Conservation (phyloP, 495 filamentous ascomycete species). For the Ascobolus immersus region DNA sequence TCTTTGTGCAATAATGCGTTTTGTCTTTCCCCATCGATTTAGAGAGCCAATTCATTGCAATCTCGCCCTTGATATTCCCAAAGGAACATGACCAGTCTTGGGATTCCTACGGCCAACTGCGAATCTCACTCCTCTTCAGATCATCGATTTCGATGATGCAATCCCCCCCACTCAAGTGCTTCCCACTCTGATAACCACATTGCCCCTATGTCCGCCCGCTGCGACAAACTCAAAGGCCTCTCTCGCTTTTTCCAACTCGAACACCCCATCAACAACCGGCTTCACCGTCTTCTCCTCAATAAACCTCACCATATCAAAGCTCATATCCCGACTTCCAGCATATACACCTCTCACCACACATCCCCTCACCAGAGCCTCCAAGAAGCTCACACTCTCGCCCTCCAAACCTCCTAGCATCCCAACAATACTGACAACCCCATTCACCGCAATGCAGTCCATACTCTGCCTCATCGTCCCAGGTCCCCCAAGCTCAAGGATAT, state of each 20-base stretch:
- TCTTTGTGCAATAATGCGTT: no score
- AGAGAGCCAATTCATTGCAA: no score
- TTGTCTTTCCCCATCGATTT: no score
- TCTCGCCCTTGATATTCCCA: no score
- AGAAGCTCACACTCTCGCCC: conserved; percentile 22
- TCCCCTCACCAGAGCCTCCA: conserved; percentile 27
- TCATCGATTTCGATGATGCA: no score
- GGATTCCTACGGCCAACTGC: no score
- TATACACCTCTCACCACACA: conserved; percentile 36
- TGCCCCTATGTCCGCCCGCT: no score
- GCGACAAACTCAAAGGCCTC: conserved; percentile 26
- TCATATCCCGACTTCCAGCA: conserved; percentile 33
- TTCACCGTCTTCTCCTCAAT: conserved; percentile 42
- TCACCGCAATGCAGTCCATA: conserved; percentile 36
- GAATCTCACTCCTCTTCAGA: no score
- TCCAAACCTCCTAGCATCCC: conserved; percentile 33
- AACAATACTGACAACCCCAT: conserved; percentile 42
- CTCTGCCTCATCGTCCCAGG: conserved; percentile 33
- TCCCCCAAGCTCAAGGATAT: conserved; percentile 51
- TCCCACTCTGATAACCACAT: no score
- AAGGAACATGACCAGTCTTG: no score
- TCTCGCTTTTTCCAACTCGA: conserved; percentile 28
- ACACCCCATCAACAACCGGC: conserved; percentile 39
- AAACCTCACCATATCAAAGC: conserved; percentile 36
- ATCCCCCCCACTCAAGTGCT: no score